These are phyloP conservation scores for Magnolia kwangsiensis DNA, from an alignment of 164 flowering plant genomes.

Conservation along the genomic window DNA sequence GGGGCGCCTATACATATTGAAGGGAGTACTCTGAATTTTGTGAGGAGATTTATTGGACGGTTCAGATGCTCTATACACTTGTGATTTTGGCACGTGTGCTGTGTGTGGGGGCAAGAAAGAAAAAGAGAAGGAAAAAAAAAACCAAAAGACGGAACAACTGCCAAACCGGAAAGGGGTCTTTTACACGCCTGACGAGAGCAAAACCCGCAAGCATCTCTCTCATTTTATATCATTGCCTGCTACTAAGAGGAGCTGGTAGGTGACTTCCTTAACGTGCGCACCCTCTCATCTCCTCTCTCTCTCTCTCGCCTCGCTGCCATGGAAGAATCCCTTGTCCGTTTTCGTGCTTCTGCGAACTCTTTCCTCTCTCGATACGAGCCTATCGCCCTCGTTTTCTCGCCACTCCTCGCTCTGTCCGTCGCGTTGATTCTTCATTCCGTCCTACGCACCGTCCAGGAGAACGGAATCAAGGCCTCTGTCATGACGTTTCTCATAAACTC, in stretches of 20 bases:
- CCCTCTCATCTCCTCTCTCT: background rate
- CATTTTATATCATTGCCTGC: too few relatives aligned
- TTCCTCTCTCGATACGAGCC: slow-evolving; percentile 73
- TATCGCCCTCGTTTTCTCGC: slow-evolving; percentile 48
- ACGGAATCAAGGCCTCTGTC: slow-evolving; percentile 53
- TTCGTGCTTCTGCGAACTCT: slow-evolving; percentile 60
- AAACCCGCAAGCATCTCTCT: background rate
- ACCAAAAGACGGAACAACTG: background rate
- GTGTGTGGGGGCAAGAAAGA: too few relatives aligned
- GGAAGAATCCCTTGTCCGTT: background rate
- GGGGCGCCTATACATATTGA: too few relatives aligned
- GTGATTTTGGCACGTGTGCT: too few relatives aligned
- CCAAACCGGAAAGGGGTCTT: background rate
- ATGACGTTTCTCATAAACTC: slow-evolving; percentile 41
- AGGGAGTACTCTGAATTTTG: too few relatives aligned
- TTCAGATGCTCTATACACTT: too few relatives aligned
- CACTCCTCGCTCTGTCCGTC: slow-evolving; percentile 47
- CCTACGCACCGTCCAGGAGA: slow-evolving; percentile 39
- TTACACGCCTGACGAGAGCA: background rate
- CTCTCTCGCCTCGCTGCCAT: background rate
- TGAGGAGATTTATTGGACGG: too few relatives aligned
- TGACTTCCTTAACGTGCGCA: too few relatives aligned
- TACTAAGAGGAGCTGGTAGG: too few relatives aligned
- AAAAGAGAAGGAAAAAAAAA: background rate
- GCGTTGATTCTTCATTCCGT: slow-evolving; percentile 51